Conservation (phyloP, 352 stramenopile genomes). For the Phytophthora sp. region DNA sequence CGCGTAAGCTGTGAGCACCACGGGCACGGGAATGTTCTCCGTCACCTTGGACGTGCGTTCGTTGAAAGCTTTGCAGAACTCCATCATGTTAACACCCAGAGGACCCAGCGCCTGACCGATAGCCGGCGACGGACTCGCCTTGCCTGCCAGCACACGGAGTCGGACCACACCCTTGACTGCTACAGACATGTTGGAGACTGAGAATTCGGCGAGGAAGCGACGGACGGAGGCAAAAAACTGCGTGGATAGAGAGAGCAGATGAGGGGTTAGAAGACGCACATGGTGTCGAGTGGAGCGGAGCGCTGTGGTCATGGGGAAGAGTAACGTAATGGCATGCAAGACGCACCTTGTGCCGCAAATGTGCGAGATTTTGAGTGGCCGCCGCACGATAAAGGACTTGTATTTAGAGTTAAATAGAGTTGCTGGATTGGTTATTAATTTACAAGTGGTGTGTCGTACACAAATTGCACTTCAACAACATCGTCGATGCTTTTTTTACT, state of each 20-base stretch:
- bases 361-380: conserved; percentile 36
- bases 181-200: conserved; percentile 35
- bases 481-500: too few species aligned
- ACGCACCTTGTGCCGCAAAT: conserved; percentile 22
- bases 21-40: conserved; percentile 92
- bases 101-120: conserved; percentile 95
- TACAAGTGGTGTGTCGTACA: too few species aligned
- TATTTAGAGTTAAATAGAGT: too few species aligned
- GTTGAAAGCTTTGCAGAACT: conserved; percentile 99
- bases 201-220: conserved; percentile 9
- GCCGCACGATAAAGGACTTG: conserved; percentile 28
- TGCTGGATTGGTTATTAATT: conserved; percentile 20
- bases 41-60: conserved; percentile 93
- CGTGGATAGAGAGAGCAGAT: conserved; percentile 1
- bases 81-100: conserved; percentile 99
- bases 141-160: conserved; percentile 85
- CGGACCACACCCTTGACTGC: conserved; percentile 84
- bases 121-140: conserved; percentile 85
- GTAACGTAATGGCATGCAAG: background rate
- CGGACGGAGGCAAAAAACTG: conserved; percentile 17
- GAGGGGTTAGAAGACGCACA: conserved; percentile 20
- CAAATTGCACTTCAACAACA: too few species aligned
- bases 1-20: conserved; percentile 92
- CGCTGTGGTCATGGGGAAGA: conserved; percentile 10
- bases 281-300: background rate